Evolutionary conservation across 2,329 filamentous ascomycete genomes (phyloP), one percentile per base, ranked within the genome.

Genomic region (Teratosphaeria zuluensis): DNA sequence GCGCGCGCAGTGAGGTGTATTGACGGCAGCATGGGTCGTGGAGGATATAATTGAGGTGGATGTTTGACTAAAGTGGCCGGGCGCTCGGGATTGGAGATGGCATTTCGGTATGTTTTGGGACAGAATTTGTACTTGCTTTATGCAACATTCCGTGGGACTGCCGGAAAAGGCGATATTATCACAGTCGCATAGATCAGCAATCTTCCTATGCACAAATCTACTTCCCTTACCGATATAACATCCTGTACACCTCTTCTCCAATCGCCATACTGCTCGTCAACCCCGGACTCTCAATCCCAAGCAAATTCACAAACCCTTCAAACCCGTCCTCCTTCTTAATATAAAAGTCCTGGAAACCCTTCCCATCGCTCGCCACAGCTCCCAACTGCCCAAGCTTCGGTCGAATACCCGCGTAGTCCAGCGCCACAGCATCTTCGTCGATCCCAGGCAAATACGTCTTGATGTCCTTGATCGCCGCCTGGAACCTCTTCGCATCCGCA

Each of bases 271-370:
- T 84, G 72, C 89, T 94, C 53, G 92, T 97, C 72, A 97, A 75
- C 4, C 92, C 92, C 0, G 92, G 92, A 73, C 90, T 95, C 78
- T 97, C 92, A 65, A 96, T 96, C 0, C 91, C 92, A 66, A 97
- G 70, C 64, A 97, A 71, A 76, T 96, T 96, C 8, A 97, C 81
- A 81, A 92, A 96, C 1, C 90, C 92, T 1, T 82, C 76, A 67
- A 83, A 91, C 0, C 88, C 91, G 1, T 90, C 82, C 73, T 96
- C 92, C 65, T 81, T 83, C 61, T 80, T 74, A 53, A 99, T 87
- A 16, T 89, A 79, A 70, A 99, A 97, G 72, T 99, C 94, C 62
- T 87, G 80, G 69, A 95, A 95, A 82, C 85, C 62, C 82, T 82
- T 8, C 77, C 77, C 5, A 7, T 14, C 32, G 21, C 82, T 82